These are phyloP conservation scores for Hericium rajendrae DNA, from an alignment of 768 basidiomycete species.

Conservation along the genomic window DNA sequence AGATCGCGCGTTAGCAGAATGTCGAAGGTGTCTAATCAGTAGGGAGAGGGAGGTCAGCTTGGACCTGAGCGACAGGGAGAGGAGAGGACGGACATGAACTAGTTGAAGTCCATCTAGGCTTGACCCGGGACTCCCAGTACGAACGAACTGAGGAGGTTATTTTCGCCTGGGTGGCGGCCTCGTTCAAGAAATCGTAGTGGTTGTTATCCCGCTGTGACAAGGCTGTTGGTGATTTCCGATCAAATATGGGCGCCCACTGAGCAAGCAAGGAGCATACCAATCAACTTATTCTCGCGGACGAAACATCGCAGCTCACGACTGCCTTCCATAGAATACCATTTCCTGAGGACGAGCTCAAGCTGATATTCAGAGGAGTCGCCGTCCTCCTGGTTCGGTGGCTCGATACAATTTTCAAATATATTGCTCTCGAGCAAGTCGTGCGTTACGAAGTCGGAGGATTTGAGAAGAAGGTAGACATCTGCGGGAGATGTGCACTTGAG, in stretches of 20 bases:
- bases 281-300: conserved; percentile 56
- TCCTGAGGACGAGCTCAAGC: conserved; percentile 79
- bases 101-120: conserved; percentile 43
- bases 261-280: conserved; percentile 43
- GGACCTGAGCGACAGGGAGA: not conserved
- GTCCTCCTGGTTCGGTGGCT: not conserved
- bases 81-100: conserved; percentile 53
- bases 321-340: conserved; percentile 81
- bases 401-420: conserved; percentile 61
- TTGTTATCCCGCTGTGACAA: conserved; percentile 85
- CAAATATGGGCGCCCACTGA: too few relatives aligned
- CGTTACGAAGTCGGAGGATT: conserved; percentile 83
- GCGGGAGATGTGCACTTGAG: conserved; percentile 81
- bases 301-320: conserved; percentile 89
- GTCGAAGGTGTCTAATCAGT: conserved; percentile 66
- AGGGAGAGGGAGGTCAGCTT: not conserved
- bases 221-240: conserved; percentile 30
- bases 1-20: conserved; percentile 79
- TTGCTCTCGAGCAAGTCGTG: conserved; percentile 57
- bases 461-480: conserved; percentile 86
- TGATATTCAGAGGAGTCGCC: conserved; percentile 32
- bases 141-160: conserved; percentile 41
- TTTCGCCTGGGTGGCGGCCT: conserved; percentile 39
- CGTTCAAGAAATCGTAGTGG: conserved; percentile 79
- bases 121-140: conserved; percentile 67